These are phyloP conservation scores for Candida nemodendra DNA, from an alignment of 805 yeast genomes.

Conservation along the genomic window DNA sequence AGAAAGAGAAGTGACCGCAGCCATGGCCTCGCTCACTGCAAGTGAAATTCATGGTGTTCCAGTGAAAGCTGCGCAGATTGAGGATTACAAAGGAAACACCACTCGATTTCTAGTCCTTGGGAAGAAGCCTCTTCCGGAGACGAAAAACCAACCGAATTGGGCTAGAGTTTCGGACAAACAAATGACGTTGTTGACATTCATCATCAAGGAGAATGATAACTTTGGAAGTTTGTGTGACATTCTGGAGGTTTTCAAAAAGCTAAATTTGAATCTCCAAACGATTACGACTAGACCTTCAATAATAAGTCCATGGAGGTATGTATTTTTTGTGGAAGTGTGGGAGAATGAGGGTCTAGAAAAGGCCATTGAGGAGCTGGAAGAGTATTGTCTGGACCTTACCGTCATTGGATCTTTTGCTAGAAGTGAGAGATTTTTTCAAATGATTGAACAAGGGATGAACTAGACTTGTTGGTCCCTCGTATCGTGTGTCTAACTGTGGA, in stretches of 20 bases:
- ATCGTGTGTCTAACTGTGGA: no score
- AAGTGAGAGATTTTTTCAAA: conserved; percentile 26
- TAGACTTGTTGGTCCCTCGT: no score
- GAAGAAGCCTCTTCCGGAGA: conserved; percentile 25
- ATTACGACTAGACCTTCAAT: conserved; percentile 79
- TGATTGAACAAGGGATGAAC: conserved; percentile 19
- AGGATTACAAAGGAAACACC: conserved; percentile 73
- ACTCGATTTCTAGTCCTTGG: conserved; percentile 80
- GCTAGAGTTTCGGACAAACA: conserved; percentile 19
- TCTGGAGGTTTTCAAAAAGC: conserved; percentile 52
- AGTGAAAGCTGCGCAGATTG: conserved; percentile 54
- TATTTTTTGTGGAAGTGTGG: conserved; percentile 73
- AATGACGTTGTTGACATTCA: conserved; percentile 62
- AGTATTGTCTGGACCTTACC: conserved; percentile 47
- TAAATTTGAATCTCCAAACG: conserved; percentile 62
- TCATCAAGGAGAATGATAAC: conserved; percentile 56
- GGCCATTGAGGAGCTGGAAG: conserved; percentile 43
- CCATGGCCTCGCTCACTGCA: conserved; percentile 73
- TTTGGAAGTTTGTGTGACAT: conserved; percentile 77
- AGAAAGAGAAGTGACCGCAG: conserved; percentile 48
- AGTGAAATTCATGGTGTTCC: conserved; percentile 58
- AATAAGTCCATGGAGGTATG: conserved; percentile 70
- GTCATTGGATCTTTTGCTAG: conserved; percentile 50
- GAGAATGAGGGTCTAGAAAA: conserved; percentile 28
- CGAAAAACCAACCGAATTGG: not conserved